A percentile compares a stretch with the other conserved stretches of the same genome.
These are phyloP conservation scores for Nematodospora valgi DNA, from an alignment of 805 yeast genomes.

Conservation along the genomic window DNA sequence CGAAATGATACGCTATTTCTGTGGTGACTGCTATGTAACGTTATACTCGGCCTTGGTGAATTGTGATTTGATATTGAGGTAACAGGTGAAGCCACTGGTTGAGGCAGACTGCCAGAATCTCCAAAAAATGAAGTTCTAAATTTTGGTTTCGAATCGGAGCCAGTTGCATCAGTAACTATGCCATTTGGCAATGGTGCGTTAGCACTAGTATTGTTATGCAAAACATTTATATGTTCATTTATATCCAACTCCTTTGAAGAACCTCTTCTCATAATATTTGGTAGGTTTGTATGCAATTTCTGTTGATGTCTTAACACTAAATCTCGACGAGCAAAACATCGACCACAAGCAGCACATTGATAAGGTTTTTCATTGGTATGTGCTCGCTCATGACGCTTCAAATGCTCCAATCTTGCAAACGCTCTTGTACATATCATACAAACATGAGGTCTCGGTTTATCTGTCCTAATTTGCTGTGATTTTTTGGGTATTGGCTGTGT, in stretches of 20 bases:
- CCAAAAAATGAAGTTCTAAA: constrained; percentile 13
- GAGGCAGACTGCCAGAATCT: constrained; percentile 5
- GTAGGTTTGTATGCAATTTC: constrained; percentile 69
- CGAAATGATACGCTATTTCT: constrained; percentile 10
- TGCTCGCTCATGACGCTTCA: constrained; percentile 88
- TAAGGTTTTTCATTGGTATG: constrained; percentile 96
- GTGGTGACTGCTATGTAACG: constrained; percentile 8
- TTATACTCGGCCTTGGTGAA: constrained; percentile 18
- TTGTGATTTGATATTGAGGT: constrained; percentile 24
- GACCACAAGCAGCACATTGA: constrained; percentile 93
- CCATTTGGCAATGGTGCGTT: constrained; percentile 44
- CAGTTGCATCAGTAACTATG: background rate
- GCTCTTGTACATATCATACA: constrained; percentile 92
- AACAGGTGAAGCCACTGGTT: background rate
- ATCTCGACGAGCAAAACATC: constrained; percentile 91
- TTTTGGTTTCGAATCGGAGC: constrained; percentile 9
- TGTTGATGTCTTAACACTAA: constrained; percentile 90
- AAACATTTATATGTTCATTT: constrained; percentile 50
- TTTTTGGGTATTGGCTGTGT: constrained; percentile 81
- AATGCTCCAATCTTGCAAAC: constrained; percentile 91
- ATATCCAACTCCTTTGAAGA: constrained; percentile 19
- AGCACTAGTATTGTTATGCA: constrained; percentile 49
- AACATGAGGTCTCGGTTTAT: constrained; percentile 90
- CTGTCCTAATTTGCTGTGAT: constrained; percentile 79
- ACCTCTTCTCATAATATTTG: constrained; percentile 34